Conservation (phyloP, 1,284 basidiomycete genomes). For the Ganoderma sinense region DNA sequence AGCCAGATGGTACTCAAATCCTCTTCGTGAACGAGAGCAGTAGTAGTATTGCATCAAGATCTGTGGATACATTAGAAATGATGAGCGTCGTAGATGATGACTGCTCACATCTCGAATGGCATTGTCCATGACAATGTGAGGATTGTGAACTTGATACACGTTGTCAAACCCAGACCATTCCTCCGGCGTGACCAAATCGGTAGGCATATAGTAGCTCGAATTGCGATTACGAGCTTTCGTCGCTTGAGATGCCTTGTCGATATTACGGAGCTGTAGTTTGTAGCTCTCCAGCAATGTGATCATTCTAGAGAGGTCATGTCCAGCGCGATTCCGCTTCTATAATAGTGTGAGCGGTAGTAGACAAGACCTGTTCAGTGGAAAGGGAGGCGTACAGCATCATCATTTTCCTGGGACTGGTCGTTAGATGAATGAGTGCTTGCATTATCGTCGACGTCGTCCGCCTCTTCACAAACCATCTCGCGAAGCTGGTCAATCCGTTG, state of each 20-base stretch:
- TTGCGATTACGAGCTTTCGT: constrained; percentile 40
- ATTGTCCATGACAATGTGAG: constrained; percentile 85
- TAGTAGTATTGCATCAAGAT: constrained; percentile 93
- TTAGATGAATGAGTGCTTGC: background rate
- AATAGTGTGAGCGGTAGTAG: background rate
- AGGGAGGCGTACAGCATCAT: constrained; percentile 6
- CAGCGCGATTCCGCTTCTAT: constrained; percentile 22
- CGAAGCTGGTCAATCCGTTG: constrained; percentile 61
- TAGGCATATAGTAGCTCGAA: constrained; percentile 68
- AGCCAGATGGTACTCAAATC: constrained; percentile 90
- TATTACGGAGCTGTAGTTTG: constrained; percentile 58
- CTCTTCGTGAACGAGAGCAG: constrained; percentile 77
- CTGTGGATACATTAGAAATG: constrained; percentile 43
- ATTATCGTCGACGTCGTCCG: background rate
- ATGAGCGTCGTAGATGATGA: background rate
- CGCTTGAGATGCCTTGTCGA: constrained; percentile 49
- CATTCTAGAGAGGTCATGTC: constrained; percentile 53
- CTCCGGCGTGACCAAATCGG: constrained; percentile 67
- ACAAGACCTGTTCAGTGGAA: background rate
- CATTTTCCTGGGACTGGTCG: background rate
- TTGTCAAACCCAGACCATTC: constrained; percentile 91
- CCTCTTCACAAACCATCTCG: constrained; percentile 31
- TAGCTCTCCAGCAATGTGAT: constrained; percentile 68
- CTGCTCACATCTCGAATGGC: constrained; percentile 54
- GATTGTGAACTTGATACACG: constrained; percentile 91